A percentile compares a stretch with the other conserved stretches of the same genome.
These are phyloP conservation scores for Krasilnikovozyma curviuscula DNA, from an alignment of 768 basidiomycete species.

Conservation along the genomic window DNA sequence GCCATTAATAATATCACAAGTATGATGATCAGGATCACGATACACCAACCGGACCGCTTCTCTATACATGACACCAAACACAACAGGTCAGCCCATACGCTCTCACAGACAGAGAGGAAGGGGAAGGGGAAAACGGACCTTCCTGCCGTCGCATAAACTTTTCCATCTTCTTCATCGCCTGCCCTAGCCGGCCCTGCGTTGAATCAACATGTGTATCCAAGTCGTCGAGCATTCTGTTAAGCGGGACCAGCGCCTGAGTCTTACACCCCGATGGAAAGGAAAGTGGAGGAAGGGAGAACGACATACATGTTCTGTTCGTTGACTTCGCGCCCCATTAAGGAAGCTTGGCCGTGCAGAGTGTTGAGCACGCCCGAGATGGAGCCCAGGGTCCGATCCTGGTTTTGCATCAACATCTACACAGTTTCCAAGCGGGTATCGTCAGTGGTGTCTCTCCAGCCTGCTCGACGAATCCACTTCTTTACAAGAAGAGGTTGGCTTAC, in stretches of 20 bases:
- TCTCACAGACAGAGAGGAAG: background rate
- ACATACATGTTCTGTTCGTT: slow-evolving; percentile 72
- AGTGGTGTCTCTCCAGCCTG: too few relatives aligned
- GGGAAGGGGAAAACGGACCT: slow-evolving; percentile 29
- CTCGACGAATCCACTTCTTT: background rate
- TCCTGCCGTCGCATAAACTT: slow-evolving; percentile 73
- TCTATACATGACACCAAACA: slow-evolving; percentile 32
- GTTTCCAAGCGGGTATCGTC: background rate
- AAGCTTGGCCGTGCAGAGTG: slow-evolving; percentile 75
- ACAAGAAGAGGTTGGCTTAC: slow-evolving; percentile 24
- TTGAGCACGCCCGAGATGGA: slow-evolving; percentile 68
- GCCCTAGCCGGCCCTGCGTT: slow-evolving; percentile 44
- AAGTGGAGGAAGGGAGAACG: background rate
- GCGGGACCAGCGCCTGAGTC: background rate
- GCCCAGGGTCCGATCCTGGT: slow-evolving; percentile 78
- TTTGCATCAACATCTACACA: slow-evolving; percentile 54
- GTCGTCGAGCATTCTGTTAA: slow-evolving; percentile 56
- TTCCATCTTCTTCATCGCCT: slow-evolving; percentile 48
- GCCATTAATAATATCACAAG: slow-evolving; percentile 55
- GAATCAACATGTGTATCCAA: slow-evolving; percentile 52
- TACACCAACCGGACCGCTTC: slow-evolving; percentile 75
- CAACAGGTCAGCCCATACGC: background rate
- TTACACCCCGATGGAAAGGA: background rate
- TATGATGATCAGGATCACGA: slow-evolving; percentile 62
- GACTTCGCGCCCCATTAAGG: slow-evolving; percentile 84